Evolutionary conservation across 345 rosid genomes (phyloP).

Genomic region (Passiflora organensis): DNA sequence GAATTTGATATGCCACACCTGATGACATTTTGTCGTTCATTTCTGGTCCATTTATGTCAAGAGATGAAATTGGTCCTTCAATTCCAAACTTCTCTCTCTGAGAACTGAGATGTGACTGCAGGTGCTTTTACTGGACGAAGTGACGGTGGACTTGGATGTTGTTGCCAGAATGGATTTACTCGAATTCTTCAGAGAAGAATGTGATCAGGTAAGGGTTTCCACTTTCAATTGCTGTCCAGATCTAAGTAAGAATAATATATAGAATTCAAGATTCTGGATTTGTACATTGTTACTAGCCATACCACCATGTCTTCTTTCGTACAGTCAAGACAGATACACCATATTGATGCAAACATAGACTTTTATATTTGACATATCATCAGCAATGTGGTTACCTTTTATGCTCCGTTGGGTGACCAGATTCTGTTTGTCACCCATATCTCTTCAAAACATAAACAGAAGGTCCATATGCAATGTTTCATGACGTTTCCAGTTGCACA

Average conservation of each 20-base stretch:
- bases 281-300: background rate
- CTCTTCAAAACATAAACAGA: too few species aligned
- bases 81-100: background rate
- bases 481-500: too few species aligned
- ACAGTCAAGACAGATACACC: too few species aligned
- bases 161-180: conserved; percentile 94
- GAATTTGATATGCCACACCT: too few species aligned
- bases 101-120: conserved; percentile 21
- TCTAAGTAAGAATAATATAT: conserved; percentile 4
- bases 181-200: conserved; percentile 85
- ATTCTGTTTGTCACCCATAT: too few species aligned
- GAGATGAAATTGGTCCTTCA: background rate
- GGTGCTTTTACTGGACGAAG: conserved; percentile 90
- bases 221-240: background rate
- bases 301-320: too few species aligned
- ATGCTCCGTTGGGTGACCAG: too few species aligned
- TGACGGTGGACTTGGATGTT: conserved; percentile 91
- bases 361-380: too few species aligned
- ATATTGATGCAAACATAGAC: too few species aligned
- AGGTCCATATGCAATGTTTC: too few species aligned
- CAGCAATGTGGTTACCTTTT: too few species aligned
- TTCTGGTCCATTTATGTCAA: background rate
- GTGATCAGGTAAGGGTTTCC: conserved; percentile 56
- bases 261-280: background rate
- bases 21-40: background rate